A percentile compares a stretch with the other conserved stretches of the same genome.
phyloP scores from a whole-genome alignment of 805 yeast species.

The Ogataea pignaliae region DNA sequence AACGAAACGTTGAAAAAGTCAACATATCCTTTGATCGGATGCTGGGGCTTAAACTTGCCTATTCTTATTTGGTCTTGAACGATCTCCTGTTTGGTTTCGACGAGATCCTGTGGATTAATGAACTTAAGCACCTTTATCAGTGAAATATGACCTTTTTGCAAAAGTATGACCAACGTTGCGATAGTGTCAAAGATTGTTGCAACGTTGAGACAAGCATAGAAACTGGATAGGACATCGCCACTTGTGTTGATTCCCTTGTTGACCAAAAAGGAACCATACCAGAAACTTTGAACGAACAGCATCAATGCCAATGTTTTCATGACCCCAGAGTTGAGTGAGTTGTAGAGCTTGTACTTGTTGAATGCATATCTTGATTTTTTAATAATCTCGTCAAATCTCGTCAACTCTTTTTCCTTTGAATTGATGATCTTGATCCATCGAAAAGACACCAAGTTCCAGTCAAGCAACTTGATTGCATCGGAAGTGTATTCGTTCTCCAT shows the following conservation, averaged over 20 bases:
- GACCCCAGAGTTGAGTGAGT: slow-evolving; percentile 52
- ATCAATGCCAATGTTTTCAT: slow-evolving; percentile 54
- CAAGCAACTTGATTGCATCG: slow-evolving; percentile 53
- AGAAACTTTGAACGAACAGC: slow-evolving; percentile 88
- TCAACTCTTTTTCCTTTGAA: slow-evolving; percentile 50
- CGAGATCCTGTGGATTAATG: slow-evolving; percentile 18
- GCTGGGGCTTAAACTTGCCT: slow-evolving; percentile 20
- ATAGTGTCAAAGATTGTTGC: slow-evolving; percentile 55
- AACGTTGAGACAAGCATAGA: slow-evolving; percentile 74
- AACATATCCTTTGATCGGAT: slow-evolving; percentile 42
- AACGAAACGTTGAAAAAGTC: slow-evolving; percentile 55
- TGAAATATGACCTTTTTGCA: slow-evolving; percentile 75
- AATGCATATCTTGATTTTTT: slow-evolving; percentile 34
- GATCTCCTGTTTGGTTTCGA: slow-evolving; percentile 1
- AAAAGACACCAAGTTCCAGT: slow-evolving; percentile 66
- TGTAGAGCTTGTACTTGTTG: slow-evolving; percentile 40
- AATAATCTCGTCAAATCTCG: slow-evolving; percentile 34
- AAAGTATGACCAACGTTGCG: slow-evolving; percentile 50
- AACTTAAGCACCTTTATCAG: slow-evolving; percentile 44
- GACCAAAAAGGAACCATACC: slow-evolving; percentile 80
- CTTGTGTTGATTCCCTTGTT: slow-evolving; percentile 43
- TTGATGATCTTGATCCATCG: slow-evolving; percentile 57
- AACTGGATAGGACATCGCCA: slow-evolving; percentile 74
- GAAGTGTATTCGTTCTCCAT: slow-evolving; percentile 56
- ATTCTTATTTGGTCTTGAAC: not conserved